Percentiles rank a stretch among this genome's conserved stretches.
Evolutionary conservation across 306 rosid species (phyloP).

Genomic region (Vigna mungo): DNA sequence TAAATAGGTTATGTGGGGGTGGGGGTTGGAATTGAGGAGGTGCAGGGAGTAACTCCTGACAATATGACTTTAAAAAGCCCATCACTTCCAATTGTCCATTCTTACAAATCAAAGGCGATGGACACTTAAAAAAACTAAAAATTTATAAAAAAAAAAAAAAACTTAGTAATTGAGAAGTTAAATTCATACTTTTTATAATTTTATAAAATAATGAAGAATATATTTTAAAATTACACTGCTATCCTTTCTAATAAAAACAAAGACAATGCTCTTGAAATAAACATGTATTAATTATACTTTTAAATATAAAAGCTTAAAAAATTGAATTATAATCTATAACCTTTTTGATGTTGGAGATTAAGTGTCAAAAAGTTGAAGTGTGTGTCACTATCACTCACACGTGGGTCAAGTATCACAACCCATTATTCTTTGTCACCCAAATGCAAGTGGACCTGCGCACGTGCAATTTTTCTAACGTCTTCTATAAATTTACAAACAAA

Average conservation of each 20-base stretch:
- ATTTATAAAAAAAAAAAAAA: too few species aligned
- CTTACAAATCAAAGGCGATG: neutral
- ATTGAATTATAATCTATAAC: neutral
- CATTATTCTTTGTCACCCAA: conserved; percentile 3
- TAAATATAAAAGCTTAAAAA: too few species aligned
- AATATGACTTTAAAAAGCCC: conserved; percentile 1
- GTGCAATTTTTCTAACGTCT: neutral
- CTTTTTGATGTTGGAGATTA: neutral
- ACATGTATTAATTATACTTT: neutral
- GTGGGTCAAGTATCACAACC: neutral
- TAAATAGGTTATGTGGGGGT: too few species aligned
- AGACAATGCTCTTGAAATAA: neutral
- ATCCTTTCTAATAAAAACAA: too few species aligned
- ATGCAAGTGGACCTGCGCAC: conserved; percentile 26
- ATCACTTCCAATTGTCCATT: neutral
- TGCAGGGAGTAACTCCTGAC: too few species aligned
- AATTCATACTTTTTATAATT: neutral
- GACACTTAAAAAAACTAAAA: too few species aligned
- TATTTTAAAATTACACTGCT: too few species aligned
- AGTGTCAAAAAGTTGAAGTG: neutral
- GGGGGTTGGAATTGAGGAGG: too few species aligned
- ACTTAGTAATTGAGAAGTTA: neutral
- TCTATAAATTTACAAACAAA: neutral
- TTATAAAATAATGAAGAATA: too few species aligned
- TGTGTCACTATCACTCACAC: conserved; percentile 30